Percentiles rank a stretch among this genome's conserved stretches.
Evolutionary conservation across 2,329 filamentous ascomycete genomes (phyloP).

Genomic region (Magnaporthiopsis incrustans): DNA sequence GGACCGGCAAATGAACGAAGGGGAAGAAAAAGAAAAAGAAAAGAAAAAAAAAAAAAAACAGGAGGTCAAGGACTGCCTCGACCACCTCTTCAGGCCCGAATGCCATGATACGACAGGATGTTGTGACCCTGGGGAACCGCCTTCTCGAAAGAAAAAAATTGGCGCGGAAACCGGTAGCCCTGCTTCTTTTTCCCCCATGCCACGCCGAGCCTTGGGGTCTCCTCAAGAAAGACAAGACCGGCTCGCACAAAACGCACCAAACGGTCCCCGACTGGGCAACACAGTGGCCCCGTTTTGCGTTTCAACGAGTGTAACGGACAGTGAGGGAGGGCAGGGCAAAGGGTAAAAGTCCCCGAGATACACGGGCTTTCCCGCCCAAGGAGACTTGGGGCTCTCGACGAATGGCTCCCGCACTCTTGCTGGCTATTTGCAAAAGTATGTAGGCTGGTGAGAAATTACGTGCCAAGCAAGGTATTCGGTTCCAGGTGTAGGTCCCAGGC

Average conservation of each 20-base stretch:
- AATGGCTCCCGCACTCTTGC: too few species aligned
- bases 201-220: not conserved
- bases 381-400: not conserved
- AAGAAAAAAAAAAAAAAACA: not conserved
- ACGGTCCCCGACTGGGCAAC: conserved; percentile 4
- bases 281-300: conserved; percentile 5
- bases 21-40: too few species aligned
- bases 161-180: not conserved
- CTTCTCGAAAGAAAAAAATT: too few species aligned
- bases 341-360: not conserved
- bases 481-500: not conserved
- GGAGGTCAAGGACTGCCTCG: conserved; percentile 3
- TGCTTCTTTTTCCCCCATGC: not conserved
- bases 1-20: too few species aligned
- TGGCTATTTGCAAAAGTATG: too few species aligned
- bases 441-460: too few species aligned
- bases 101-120: conserved; percentile 6
- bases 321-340: not conserved
- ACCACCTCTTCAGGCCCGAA: conserved; percentile 4
- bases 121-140: not conserved
- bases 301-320: not conserved
- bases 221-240: not conserved
- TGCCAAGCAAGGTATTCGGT: too few species aligned
- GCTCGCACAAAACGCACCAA: conserved; percentile 6
- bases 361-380: not conserved